These are phyloP conservation scores for Sphaerobolus stellatus DNA, from an alignment of 1,284 basidiomycete species.

Conservation along the genomic window DNA sequence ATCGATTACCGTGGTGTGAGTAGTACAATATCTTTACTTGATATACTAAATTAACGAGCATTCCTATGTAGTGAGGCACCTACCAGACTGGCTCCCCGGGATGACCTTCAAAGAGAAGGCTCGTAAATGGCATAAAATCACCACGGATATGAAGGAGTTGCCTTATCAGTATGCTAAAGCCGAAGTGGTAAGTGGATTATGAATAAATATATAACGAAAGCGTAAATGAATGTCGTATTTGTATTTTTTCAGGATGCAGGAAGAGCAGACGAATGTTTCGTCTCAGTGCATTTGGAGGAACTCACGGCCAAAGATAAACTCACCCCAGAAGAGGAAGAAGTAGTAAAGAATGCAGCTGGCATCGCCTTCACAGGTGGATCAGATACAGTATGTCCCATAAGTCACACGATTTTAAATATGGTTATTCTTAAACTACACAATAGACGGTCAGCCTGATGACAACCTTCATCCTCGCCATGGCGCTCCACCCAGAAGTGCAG, in stretches of 20 bases:
- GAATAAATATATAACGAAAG: neutral
- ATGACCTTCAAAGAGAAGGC: neutral
- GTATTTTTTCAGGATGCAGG: neutral
- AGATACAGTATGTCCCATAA: neutral
- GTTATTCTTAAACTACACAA: neutral
- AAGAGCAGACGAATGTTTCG: neutral
- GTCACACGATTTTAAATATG: neutral
- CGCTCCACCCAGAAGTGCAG: neutral
- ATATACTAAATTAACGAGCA: no score
- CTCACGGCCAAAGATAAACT: neutral
- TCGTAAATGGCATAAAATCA: no score
- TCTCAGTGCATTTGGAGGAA: neutral
- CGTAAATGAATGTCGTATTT: neutral
- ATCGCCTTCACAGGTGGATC: neutral
- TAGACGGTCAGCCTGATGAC: neutral
- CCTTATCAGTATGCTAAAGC: neutral
- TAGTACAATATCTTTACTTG: no score
- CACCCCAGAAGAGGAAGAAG: neutral
- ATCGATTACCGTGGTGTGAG: neutral
- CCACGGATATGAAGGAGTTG: neutral
- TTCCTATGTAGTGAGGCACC: neutral
- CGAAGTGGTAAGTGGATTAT: neutral
- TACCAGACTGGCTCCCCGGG: neutral
- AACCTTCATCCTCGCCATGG: neutral
- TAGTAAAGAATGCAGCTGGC: neutral